A percentile compares a stretch with the other conserved stretches of the same genome.
phyloP scores from a whole-genome alignment of 2,329 filamentous ascomycete species.

The Nigrospora sphaerica region DNA sequence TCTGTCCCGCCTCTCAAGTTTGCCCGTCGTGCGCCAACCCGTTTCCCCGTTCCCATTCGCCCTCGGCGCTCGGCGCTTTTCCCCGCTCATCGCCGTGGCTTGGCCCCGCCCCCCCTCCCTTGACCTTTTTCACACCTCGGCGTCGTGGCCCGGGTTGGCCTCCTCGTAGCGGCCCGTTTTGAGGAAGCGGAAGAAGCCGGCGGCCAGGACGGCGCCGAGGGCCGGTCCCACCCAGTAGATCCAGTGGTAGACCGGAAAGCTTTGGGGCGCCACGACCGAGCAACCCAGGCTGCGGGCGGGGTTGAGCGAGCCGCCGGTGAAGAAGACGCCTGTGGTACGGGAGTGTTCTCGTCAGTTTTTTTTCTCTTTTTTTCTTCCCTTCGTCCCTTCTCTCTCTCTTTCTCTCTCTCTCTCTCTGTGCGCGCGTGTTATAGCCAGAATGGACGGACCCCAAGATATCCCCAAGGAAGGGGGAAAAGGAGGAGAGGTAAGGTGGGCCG shows the following conservation, averaged over 20 bases:
- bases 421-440: not conserved
- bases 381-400: too few species aligned
- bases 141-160: conserved; percentile 29
- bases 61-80: too few species aligned
- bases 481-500: not conserved
- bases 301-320: conserved; percentile 34
- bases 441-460: not conserved
- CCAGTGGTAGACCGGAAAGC: conserved; percentile 32
- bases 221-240: conserved; percentile 39
- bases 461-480: not conserved
- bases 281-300: conserved; percentile 36
- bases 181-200: conserved; percentile 31
- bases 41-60: too few species aligned
- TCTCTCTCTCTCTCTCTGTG: too few species aligned
- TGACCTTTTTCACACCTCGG: not conserved
- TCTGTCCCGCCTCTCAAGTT: too few species aligned
- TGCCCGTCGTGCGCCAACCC: too few species aligned
- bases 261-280: conserved; percentile 24
- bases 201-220: conserved; percentile 33
- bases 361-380: not conserved
- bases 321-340: conserved; percentile 24
- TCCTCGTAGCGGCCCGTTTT: conserved; percentile 36
- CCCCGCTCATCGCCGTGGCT: too few species aligned
- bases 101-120: too few species aligned
- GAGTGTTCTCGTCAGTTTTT: not conserved